Evolutionary conservation across 1,284 basidiomycete species (phyloP).

Genomic region (Trichosporon inkin): DNA sequence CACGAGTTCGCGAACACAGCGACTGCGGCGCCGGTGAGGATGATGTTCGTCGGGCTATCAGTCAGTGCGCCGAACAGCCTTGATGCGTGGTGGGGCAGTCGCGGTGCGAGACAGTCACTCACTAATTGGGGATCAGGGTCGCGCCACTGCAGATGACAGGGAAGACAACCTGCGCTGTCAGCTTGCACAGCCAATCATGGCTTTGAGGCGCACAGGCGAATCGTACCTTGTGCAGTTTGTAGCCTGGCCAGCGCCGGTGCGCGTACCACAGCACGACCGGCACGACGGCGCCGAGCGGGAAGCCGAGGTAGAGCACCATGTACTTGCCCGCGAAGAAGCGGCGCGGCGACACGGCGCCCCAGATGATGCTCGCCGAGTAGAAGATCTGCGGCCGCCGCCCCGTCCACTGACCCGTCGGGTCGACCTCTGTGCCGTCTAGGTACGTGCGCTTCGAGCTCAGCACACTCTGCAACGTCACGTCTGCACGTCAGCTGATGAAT

Average conservation of each 20-base stretch:
- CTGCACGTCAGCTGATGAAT: constrained; percentile 24
- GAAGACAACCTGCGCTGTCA: constrained; percentile 47
- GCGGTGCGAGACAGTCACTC: constrained; percentile 16
- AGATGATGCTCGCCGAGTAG: constrained; percentile 50
- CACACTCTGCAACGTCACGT: constrained; percentile 51
- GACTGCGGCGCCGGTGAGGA: constrained; percentile 50
- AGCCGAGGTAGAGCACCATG: constrained; percentile 50
- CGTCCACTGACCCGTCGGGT: constrained; percentile 53
- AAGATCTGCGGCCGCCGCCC: constrained; percentile 48
- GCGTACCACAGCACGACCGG: constrained; percentile 51
- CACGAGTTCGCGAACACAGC: constrained; percentile 50
- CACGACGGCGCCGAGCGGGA: constrained; percentile 50
- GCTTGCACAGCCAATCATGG: not conserved
- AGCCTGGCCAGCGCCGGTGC: constrained; percentile 48
- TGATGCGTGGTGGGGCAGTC: not conserved
- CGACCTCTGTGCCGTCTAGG: constrained; percentile 48
- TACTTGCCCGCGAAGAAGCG: constrained; percentile 54
- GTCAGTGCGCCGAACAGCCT: constrained; percentile 9
- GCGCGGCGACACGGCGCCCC: constrained; percentile 52
- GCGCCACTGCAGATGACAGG: constrained; percentile 54
- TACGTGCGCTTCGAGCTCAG: constrained; percentile 43
- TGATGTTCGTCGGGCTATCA: constrained; percentile 53
- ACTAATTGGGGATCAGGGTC: constrained; percentile 49
- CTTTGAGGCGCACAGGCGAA: constrained; percentile 12
- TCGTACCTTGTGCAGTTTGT: constrained; percentile 46